Evolutionary conservation across 768 basidiomycete genomes (phyloP).

Genomic region (Boletus sensibilis): DNA sequence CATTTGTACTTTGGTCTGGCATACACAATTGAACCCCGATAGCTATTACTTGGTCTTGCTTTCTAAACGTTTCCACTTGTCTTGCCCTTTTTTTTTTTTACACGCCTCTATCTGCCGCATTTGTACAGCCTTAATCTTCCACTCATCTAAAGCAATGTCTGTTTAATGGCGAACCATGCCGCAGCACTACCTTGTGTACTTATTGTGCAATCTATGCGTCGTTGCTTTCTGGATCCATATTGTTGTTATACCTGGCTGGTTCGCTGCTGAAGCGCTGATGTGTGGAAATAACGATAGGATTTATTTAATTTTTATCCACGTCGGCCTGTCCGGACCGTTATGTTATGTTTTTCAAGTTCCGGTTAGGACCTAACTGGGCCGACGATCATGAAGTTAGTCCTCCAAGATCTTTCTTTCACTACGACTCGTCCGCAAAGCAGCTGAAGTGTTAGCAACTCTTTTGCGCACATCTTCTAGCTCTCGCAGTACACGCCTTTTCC

Average conservation of each 20-base stretch:
- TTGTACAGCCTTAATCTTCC: slow-evolving; percentile 39
- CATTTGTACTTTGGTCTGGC: slow-evolving; percentile 72
- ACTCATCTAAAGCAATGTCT: slow-evolving; percentile 43
- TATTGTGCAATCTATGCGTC: slow-evolving; percentile 39
- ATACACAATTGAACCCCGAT: slow-evolving; percentile 45
- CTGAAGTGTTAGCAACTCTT: too few relatives aligned
- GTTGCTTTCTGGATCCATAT: slow-evolving; percentile 25
- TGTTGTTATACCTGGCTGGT: background rate
- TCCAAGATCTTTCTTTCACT: too few relatives aligned
- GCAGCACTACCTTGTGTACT: slow-evolving; percentile 41
- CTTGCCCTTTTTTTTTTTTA: slow-evolving; percentile 22
- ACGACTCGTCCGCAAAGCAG: too few relatives aligned
- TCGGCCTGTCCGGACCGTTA: too few relatives aligned
- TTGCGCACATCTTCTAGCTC: too few relatives aligned
- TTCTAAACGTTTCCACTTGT: slow-evolving; percentile 33
- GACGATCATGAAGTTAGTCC: too few relatives aligned
- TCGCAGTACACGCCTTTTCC: too few relatives aligned
- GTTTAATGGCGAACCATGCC: slow-evolving; percentile 37
- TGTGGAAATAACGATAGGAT: background rate
- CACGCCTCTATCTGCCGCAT: slow-evolving; percentile 45
- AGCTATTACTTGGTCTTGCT: slow-evolving; percentile 37
- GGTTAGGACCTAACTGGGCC: too few relatives aligned
- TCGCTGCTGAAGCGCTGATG: background rate
- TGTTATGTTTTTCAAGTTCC: too few relatives aligned
- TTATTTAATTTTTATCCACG: too few relatives aligned